Evolutionary conservation across 768 basidiomycete genomes (phyloP), one percentile per base, ranked within the genome.

Genomic region (Chalciporus chontae): DNA sequence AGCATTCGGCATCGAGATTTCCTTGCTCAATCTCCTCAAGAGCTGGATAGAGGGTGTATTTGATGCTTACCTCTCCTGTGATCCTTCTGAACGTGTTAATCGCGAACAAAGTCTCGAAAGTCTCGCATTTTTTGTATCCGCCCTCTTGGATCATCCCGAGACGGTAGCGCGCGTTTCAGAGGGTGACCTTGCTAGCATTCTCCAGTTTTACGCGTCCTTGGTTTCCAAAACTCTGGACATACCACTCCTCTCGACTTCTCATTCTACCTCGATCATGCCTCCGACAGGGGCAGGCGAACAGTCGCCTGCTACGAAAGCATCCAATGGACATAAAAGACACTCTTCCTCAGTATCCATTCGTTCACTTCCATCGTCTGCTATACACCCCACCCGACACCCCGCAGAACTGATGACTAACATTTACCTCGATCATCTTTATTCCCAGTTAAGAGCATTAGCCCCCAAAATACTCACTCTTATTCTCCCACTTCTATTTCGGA

Each of bases 401-500:
- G 75, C 78, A n/a, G 85, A 88, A 53, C 69, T 85, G 38, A 81
- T 83, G 19, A 76, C 81, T 34, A 65, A 73, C 9, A 71, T 87
- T 39, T 90, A 86, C 61, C 73, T 89, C 15, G 72, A 73, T 52
- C 80, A 87, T 61, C 75, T 89, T 10, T 67, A 71, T n/a, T 72
- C 77, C 1, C 81, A 85, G 51, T 68, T 83, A 40, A 84, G 83
- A 60, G 74, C 73, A 14, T 71, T 89, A 14, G 72, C 83, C 5
- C 76, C 83, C 7, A 66, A 66, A 10, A 74, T 77, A 57, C 75
- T 89, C 31, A 62, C 69, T 11, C 57, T 68, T 31, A 80, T 90
- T 45, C 71, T 90, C n/a, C 84, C 85, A 0, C 71, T 85, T 29
- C 77, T 91, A n/a, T 86, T 89, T 60, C 81, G 85, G 15, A 78